phyloP scores from a whole-genome alignment of 805 yeast species.

The Starmera caribaea region DNA sequence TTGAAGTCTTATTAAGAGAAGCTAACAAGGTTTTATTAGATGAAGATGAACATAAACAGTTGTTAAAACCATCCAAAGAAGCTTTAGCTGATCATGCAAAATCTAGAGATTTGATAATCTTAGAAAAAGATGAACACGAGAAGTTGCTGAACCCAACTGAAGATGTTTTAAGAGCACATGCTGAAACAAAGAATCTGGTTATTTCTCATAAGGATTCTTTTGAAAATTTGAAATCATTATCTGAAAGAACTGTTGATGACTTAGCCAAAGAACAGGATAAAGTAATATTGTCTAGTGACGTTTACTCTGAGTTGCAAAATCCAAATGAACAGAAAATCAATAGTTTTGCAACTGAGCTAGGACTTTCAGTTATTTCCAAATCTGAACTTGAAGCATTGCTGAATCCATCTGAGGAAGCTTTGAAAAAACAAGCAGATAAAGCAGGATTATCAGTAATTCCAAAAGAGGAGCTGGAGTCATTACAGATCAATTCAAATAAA shows the following conservation, averaged over 20 bases:
- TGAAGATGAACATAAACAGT: conserved; percentile 1
- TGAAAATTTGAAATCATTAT: conserved; percentile 1
- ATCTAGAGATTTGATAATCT: not conserved
- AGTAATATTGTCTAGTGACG: conserved; percentile 10
- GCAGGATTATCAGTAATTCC: conserved; percentile 2
- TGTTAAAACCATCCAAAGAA: not conserved
- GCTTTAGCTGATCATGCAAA: not conserved
- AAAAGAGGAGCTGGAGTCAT: conserved; percentile 1
- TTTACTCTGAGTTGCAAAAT: conserved; percentile 3
- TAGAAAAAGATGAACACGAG: not conserved
- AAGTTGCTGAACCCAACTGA: not conserved
- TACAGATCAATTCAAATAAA: conserved; percentile 1
- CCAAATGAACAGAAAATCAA: conserved; percentile 4
- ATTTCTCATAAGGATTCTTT: conserved; percentile 6
- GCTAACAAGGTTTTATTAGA: not conserved
- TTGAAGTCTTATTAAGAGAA: conserved; percentile 8
- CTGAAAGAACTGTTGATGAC: conserved; percentile 9
- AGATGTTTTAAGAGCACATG: not conserved
- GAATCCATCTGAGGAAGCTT: conserved; percentile 11
- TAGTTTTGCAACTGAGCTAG: conserved; percentile 4
- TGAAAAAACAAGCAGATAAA: not conserved
- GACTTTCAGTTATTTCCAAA: conserved; percentile 8
- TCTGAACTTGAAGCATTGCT: conserved; percentile 8
- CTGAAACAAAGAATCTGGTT: conserved; percentile 4
- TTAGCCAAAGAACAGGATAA: conserved; percentile 17